Percentiles rank a stretch among this genome's conserved stretches.
These are phyloP conservation scores for Stagonosporopsis vannaccii DNA, from an alignment of 2,329 filamentous ascomycete genomes.

Conservation along the genomic window DNA sequence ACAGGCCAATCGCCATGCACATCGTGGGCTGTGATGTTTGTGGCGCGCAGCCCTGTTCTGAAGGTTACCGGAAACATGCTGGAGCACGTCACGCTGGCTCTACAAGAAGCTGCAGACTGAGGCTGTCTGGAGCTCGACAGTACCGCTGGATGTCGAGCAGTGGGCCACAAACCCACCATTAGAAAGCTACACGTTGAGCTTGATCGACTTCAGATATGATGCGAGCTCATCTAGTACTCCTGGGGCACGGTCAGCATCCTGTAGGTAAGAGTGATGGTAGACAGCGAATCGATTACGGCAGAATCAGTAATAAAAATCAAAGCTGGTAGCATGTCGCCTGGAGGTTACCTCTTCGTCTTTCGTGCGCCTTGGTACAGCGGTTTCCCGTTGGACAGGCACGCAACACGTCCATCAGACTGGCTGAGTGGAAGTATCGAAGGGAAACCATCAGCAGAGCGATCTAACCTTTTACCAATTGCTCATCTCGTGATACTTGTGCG, in stretches of 20 bases:
- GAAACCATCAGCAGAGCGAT: slow-evolving; percentile 38
- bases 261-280: background rate
- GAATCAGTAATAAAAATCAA: slow-evolving; percentile 31
- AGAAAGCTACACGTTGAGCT: background rate
- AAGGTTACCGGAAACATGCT: no score
- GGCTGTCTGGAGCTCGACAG: background rate
- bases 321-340: slow-evolving; percentile 36
- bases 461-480: slow-evolving; percentile 46
- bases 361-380: slow-evolving; percentile 11
- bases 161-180: background rate
- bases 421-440: slow-evolving; percentile 10
- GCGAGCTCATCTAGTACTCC: background rate
- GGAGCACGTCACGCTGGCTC: no score
- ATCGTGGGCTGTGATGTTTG: no score
- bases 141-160: background rate
- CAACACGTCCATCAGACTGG: background rate
- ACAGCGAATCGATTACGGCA: background rate
- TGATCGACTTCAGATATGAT: background rate
- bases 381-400: slow-evolving; percentile 2
- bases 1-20: no score
- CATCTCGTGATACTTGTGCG: slow-evolving; percentile 26
- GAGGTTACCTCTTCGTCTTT: slow-evolving; percentile 32
- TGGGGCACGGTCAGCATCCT: background rate
- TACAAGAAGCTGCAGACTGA: no score
- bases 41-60: no score